phyloP scores from a whole-genome alignment of 441 rosid species.

The Rhodomyrtus psidioides region DNA sequence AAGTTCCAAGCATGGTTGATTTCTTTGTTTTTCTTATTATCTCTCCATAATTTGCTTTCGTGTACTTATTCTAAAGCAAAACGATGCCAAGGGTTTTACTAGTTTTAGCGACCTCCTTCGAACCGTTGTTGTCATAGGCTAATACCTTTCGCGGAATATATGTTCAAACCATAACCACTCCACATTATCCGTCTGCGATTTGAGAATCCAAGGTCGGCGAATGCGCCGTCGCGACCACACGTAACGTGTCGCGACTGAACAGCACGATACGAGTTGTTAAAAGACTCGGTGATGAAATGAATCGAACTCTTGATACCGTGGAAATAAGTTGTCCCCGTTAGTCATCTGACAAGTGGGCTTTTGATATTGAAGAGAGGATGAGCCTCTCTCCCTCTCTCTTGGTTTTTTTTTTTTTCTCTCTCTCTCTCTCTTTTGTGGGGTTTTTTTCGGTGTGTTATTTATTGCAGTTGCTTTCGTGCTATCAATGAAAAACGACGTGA shows the following conservation, averaged over 20 bases:
- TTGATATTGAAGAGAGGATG: neutral
- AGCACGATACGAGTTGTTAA: too few species aligned
- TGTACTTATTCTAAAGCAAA: neutral
- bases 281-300: too few species aligned
- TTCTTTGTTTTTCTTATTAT: neutral
- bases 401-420: neutral
- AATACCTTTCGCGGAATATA: too few species aligned
- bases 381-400: neutral
- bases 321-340: too few species aligned
- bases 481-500: neutral
- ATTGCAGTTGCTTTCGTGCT: neutral
- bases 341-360: neutral
- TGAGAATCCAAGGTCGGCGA: neutral
- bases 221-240: fast-evolving
- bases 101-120: too few species aligned
- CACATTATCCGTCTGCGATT: too few species aligned
- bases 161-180: neutral
- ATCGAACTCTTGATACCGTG: neutral
- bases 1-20: neutral
- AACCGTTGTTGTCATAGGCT: too few species aligned
- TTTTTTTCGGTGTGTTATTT: too few species aligned
- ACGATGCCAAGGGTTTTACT: too few species aligned
- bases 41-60: neutral
- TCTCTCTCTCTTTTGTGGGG: neutral
- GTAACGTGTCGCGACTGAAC: too few species aligned